Evolutionary conservation across 768 basidiomycete species (phyloP), one percentile per base, ranked within the genome.

Genomic region (Lepiota venenata): DNA sequence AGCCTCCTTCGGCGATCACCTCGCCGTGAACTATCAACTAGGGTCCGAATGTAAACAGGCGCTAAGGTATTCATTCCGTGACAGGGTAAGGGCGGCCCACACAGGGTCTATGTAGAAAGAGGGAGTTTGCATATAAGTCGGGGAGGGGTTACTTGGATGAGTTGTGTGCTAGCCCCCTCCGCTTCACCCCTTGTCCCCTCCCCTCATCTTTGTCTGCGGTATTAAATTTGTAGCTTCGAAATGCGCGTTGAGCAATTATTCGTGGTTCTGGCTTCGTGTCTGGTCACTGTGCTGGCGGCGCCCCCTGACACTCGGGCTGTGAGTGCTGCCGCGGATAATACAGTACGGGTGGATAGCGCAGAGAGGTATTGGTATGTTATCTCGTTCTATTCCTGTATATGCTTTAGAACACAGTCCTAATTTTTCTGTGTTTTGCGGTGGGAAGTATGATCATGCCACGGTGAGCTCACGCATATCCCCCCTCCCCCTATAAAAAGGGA

Each of bases 361-460:
- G 64, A 70, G 22, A 66, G 60, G 11, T 78, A 71, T 61, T 82
- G 80, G 79, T 82, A 56, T 8, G 77, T 60, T 4, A 22, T 37
- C 47, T 18, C 27, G 10, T 9, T 50, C n/a, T n/a, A n/a, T 27
- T 35, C 32, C 32, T 9, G 40, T 14, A 1, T 41, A 27, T 42
- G 16, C 7, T 16, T 14, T 27, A n/a, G 22, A 11, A n/a, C 22
- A 11, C 38, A n/a, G 10, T 8, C 32, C 36, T 54, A 22, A 20
- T 29, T 11, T 43, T 42, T n/a, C 25, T 25, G 25, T 25, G 25
- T 36, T 38, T 37, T 15, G 12, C 14, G 10, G 1, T 7, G 41
- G 25, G 7, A 44, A 77, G 77, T 55, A 75, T 79, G 74, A 77
- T 79, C 44, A 72, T 79, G 72, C 76, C 77, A 47, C 69, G 73